Evolutionary conservation across 2,329 filamentous ascomycete species (phyloP).

Genomic region (Cephalotrichum gorgonifer): DNA sequence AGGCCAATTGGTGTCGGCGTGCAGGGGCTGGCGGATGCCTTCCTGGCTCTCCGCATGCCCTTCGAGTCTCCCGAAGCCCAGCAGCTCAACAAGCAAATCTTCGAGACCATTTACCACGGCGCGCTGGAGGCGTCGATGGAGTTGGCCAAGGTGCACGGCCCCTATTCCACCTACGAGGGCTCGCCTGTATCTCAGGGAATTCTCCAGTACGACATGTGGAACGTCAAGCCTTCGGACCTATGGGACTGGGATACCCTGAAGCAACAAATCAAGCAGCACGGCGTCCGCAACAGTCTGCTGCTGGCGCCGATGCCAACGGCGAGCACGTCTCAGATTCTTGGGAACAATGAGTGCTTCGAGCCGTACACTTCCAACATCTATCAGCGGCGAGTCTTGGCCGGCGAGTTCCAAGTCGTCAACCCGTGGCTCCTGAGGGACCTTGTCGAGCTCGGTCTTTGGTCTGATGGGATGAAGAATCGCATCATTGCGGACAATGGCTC

Average conservation of each 20-base stretch:
- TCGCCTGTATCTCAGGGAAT: slow-evolving; percentile 91
- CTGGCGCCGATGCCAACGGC: slow-evolving; percentile 97
- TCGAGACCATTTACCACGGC: slow-evolving; percentile 98
- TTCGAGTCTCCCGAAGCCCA: slow-evolving; percentile 94
- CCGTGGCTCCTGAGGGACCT: slow-evolving; percentile 97
- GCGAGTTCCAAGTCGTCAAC: slow-evolving; percentile 99
- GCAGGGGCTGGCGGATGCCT: slow-evolving; percentile 93
- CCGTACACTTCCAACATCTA: slow-evolving; percentile 99
- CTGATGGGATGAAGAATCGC: slow-evolving; percentile 99
- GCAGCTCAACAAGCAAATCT: slow-evolving; percentile 94
- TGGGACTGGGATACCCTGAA: slow-evolving; percentile 95
- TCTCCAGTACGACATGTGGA: slow-evolving; percentile 98
- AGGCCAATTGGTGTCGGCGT: slow-evolving; percentile 94
- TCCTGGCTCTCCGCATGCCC: slow-evolving; percentile 90
- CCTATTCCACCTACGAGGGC: slow-evolving; percentile 85
- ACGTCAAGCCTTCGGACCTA: slow-evolving; percentile 81
- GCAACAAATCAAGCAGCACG: slow-evolving; percentile 82
- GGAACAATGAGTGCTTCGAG: slow-evolving; percentile 99
- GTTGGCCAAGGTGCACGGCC: slow-evolving; percentile 69
- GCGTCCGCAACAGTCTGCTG: slow-evolving; percentile 89
- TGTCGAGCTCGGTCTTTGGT: slow-evolving; percentile 96
- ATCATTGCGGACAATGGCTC: slow-evolving; percentile 97
- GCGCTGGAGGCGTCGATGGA: slow-evolving; percentile 83
- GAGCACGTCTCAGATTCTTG: slow-evolving; percentile 92
- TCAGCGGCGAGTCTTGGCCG: slow-evolving; percentile 91